phyloP scores from a whole-genome alignment of 2,329 filamentous ascomycete genomes.

The Lecanoromycetidae sp. region DNA sequence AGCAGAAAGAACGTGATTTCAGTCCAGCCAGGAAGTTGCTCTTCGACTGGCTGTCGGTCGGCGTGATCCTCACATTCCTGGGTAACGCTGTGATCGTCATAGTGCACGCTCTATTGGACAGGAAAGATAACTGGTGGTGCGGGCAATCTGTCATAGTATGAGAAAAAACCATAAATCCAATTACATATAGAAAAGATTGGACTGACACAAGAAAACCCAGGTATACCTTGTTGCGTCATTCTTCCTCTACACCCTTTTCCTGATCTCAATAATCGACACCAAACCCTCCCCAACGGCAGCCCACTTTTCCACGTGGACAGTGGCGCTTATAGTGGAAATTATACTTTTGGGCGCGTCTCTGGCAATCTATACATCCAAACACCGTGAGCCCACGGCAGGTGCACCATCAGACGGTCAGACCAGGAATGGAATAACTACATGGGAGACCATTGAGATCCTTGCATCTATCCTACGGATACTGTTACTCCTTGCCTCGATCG shows the following conservation, averaged over 20 bases:
- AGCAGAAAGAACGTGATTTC: constrained; percentile 41
- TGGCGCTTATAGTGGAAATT: constrained; percentile 61
- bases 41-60: constrained; percentile 62
- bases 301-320: constrained; percentile 67
- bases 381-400: constrained; percentile 49
- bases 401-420: constrained; percentile 34
- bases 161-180: not conserved
- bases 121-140: constrained; percentile 66
- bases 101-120: constrained; percentile 55
- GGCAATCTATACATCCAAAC: constrained; percentile 54
- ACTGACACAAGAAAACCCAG: constrained; percentile 35
- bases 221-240: constrained; percentile 75
- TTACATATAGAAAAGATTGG: not conserved
- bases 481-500: constrained; percentile 47
- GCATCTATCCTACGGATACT: constrained; percentile 58
- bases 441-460: constrained; percentile 32
- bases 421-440: constrained; percentile 29
- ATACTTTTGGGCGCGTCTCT: constrained; percentile 59
- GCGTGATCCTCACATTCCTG: constrained; percentile 62
- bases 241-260: constrained; percentile 75
- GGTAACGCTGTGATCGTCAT: constrained; percentile 64
- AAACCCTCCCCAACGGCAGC: constrained; percentile 66
- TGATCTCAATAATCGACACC: constrained; percentile 77
- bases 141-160: constrained; percentile 65
- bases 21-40: constrained; percentile 55